phyloP scores from a whole-genome alignment of 2,329 filamentous ascomycete species.

The Fusarium compactum region DNA sequence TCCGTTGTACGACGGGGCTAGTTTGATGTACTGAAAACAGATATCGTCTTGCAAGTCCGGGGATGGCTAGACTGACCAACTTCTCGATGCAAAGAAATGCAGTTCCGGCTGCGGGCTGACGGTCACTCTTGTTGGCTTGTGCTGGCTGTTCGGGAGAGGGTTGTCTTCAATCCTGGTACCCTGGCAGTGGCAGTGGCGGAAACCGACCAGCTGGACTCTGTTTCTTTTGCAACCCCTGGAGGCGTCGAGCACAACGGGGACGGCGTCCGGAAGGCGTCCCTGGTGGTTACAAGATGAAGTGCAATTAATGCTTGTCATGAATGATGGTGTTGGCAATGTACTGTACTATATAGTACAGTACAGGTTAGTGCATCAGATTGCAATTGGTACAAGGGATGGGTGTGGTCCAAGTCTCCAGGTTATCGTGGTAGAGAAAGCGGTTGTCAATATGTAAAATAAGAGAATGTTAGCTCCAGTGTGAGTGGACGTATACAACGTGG shows the following conservation, averaged over 20 bases:
- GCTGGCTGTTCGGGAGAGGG: slow-evolving; percentile 35
- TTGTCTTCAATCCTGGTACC: slow-evolving; percentile 34
- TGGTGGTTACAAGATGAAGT: slow-evolving; percentile 20
- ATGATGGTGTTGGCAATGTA: slow-evolving; percentile 23
- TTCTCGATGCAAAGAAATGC: slow-evolving; percentile 14
- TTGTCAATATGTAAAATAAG: neutral
- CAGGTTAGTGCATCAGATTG: neutral
- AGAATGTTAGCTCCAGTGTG: slow-evolving; percentile 11
- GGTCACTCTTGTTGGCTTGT: slow-evolving; percentile 36
- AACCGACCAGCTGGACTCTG: slow-evolving; percentile 44
- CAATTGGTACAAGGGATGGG: neutral
- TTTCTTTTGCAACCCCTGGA: slow-evolving; percentile 40
- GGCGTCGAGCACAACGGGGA: slow-evolving; percentile 44
- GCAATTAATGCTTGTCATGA: slow-evolving; percentile 37
- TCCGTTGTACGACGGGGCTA: slow-evolving; percentile 20
- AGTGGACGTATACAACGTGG: slow-evolving; percentile 36
- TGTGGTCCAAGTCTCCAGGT: neutral
- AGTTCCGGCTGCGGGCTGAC: slow-evolving; percentile 20
- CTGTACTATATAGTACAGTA: neutral
- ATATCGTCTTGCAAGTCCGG: slow-evolving; percentile 21
- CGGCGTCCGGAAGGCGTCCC: slow-evolving; percentile 44
- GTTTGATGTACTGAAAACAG: slow-evolving; percentile 7
- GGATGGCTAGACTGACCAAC: slow-evolving; percentile 37
- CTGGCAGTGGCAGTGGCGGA: slow-evolving; percentile 43
- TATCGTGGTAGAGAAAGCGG: slow-evolving; percentile 2